A percentile compares a stretch with the other conserved stretches of the same genome.
phyloP scores from a whole-genome alignment of 768 basidiomycete species.

The Exidia glandulosa region DNA sequence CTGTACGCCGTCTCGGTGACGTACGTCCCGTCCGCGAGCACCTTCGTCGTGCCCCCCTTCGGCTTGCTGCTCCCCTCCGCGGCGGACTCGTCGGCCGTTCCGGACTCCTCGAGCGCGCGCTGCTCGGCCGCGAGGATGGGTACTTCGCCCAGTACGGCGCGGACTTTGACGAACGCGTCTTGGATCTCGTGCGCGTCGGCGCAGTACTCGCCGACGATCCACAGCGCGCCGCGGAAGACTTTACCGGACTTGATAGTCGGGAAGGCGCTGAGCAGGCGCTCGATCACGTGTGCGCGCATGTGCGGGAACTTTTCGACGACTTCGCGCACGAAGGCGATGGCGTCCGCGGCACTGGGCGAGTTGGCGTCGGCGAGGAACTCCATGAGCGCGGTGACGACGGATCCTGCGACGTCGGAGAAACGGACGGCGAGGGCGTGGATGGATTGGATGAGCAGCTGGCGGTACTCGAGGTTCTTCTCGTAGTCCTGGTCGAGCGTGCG shows the following conservation, averaged over 20 bases:
- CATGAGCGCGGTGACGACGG: slow-evolving; percentile 87
- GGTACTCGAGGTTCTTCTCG: slow-evolving; percentile 94
- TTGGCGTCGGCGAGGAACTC: slow-evolving; percentile 91
- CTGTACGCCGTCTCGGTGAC: slow-evolving; percentile 89
- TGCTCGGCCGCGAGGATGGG: slow-evolving; percentile 91
- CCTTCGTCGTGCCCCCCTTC: slow-evolving; percentile 54
- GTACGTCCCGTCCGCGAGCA: slow-evolving; percentile 94
- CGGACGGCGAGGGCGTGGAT: slow-evolving; percentile 95
- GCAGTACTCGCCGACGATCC: slow-evolving; percentile 98
- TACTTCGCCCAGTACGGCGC: slow-evolving; percentile 89
- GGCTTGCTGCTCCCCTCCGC: slow-evolving; percentile 37
- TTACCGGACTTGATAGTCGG: slow-evolving; percentile 90
- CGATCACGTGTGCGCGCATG: slow-evolving; percentile 69
- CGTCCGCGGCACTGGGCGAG: slow-evolving; percentile 91
- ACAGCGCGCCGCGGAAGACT: slow-evolving; percentile 90
- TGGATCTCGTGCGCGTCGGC: slow-evolving; percentile 54
- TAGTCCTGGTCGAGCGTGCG: slow-evolving; percentile 85
- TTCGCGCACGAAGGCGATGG: slow-evolving; percentile 81
- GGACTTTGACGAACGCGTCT: slow-evolving; percentile 61
- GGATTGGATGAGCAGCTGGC: slow-evolving; percentile 91
- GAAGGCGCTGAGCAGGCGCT: slow-evolving; percentile 74
- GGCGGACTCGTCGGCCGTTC: slow-evolving; percentile 34
- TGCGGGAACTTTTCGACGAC: slow-evolving; percentile 96
- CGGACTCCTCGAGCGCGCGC: slow-evolving; percentile 63
- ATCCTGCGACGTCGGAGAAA: slow-evolving; percentile 86